Percentiles rank a stretch among this genome's conserved stretches.
These are phyloP conservation scores for Reutealis trisperma DNA, from an alignment of 345 rosid species.

Conservation along the genomic window DNA sequence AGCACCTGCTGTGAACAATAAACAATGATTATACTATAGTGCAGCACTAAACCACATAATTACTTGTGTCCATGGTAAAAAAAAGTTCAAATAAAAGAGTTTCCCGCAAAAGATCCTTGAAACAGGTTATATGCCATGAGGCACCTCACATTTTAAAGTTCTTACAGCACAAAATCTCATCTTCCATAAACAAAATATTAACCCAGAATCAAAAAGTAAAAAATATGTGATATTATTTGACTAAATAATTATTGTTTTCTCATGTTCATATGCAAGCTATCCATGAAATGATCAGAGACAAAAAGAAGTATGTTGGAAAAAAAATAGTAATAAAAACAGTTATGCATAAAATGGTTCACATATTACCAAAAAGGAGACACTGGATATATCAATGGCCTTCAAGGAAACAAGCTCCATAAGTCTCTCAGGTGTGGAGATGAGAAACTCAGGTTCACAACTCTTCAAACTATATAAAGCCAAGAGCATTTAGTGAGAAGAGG, in stretches of 20 bases:
- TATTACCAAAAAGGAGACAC: conserved; percentile 76
- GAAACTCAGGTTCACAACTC: conserved; percentile 88
- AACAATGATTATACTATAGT: no score
- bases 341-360: background rate
- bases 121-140: no score
- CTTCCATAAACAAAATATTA: background rate
- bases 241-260: background rate
- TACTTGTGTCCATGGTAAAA: background rate
- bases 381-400: conserved; percentile 71
- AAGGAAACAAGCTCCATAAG: conserved; percentile 73
- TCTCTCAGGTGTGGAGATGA: conserved; percentile 84
- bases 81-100: background rate
- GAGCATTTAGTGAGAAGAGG: background rate
- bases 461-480: conserved; percentile 49
- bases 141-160: no score
- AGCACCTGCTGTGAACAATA: no score
- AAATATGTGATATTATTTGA: background rate
- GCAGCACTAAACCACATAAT: background rate
- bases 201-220: background rate
- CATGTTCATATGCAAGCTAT: background rate
- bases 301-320: background rate
- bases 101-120: background rate
- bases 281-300: background rate
- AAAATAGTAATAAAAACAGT: background rate
- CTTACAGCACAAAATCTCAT: background rate